phyloP scores from a whole-genome alignment of 306 rosid genomes.

The Argentina anserina region DNA sequence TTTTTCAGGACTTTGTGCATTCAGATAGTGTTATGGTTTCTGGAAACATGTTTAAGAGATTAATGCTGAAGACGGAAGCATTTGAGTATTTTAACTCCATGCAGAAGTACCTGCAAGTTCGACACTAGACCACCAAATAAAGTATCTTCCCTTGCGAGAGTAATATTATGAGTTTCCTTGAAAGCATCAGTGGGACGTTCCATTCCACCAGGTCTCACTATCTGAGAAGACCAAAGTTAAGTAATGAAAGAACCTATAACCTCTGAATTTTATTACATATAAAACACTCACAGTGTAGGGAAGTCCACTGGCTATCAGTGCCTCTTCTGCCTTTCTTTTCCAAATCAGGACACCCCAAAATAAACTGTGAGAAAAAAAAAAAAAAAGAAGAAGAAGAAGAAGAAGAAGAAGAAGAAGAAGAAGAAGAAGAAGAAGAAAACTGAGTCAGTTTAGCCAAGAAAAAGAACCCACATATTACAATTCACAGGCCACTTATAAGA shows the following conservation, averaged over 20 bases:
- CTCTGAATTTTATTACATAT: constrained; percentile 1
- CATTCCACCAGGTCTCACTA: constrained; percentile 99
- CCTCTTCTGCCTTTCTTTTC: constrained; percentile 99
- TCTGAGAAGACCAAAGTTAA: constrained; percentile 47
- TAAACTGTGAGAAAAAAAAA: constrained; percentile 48
- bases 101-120: constrained; percentile 74
- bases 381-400: too few species aligned
- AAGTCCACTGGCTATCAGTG: constrained; percentile 82
- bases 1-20: neutral
- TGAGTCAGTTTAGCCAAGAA: constrained; percentile 19
- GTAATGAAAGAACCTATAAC: constrained; percentile 13
- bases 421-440: constrained; percentile 18
- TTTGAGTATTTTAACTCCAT: constrained; percentile 7
- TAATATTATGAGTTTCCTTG: constrained; percentile 90
- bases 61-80: constrained; percentile 1
- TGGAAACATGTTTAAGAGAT: neutral
- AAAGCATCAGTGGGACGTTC: constrained; percentile 95
- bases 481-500: constrained; percentile 6
- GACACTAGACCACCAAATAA: constrained; percentile 96
- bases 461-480: neutral
- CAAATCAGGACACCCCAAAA: constrained; percentile 96
- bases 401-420: too few species aligned
- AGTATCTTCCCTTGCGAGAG: constrained; percentile 79
- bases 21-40: neutral
- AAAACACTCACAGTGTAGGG: constrained; percentile 81